phyloP scores from a whole-genome alignment of 768 basidiomycete genomes.

The Termitomyces sp. region DNA sequence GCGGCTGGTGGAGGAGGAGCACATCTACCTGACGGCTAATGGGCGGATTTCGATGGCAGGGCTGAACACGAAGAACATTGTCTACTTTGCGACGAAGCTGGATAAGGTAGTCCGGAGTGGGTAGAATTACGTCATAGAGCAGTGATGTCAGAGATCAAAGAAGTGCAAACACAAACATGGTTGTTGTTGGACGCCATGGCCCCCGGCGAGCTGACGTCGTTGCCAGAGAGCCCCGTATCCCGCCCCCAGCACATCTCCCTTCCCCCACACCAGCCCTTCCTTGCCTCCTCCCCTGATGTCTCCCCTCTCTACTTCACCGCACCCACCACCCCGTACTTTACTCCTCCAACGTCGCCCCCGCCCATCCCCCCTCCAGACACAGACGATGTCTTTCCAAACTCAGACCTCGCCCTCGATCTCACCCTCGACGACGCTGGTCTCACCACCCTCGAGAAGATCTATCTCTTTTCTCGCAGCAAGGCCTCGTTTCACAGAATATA shows the following conservation, averaged over 20 bases:
- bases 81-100: conserved; percentile 67
- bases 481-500: conserved; percentile 63
- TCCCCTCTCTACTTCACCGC: conserved; percentile 42
- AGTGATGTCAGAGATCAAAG: conserved; percentile 32
- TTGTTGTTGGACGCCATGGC: conserved; percentile 14
- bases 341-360: conserved; percentile 36
- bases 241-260: conserved; percentile 27
- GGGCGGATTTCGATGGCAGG: conserved; percentile 96
- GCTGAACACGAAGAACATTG: conserved; percentile 75
- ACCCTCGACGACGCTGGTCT: conserved; percentile 65
- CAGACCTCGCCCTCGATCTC: conserved; percentile 39
- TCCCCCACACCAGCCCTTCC: conserved; percentile 23
- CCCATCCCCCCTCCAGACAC: conserved; percentile 18
- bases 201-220: conserved; percentile 3
- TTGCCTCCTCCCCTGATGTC: conserved; percentile 27
- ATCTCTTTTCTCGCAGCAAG: conserved; percentile 81
- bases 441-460: conserved; percentile 86
- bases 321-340: conserved; percentile 40
- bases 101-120: conserved; percentile 53
- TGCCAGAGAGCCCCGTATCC: not conserved
- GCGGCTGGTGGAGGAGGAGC: conserved; percentile 64
- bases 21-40: conserved; percentile 83
- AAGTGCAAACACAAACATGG: conserved; percentile 14
- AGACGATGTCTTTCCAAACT: conserved; percentile 34
- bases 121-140: conserved; percentile 24